Base-by-base conservation (phyloP, 2,329 filamentous ascomycete species). In the Penicillium sp. region DNA sequence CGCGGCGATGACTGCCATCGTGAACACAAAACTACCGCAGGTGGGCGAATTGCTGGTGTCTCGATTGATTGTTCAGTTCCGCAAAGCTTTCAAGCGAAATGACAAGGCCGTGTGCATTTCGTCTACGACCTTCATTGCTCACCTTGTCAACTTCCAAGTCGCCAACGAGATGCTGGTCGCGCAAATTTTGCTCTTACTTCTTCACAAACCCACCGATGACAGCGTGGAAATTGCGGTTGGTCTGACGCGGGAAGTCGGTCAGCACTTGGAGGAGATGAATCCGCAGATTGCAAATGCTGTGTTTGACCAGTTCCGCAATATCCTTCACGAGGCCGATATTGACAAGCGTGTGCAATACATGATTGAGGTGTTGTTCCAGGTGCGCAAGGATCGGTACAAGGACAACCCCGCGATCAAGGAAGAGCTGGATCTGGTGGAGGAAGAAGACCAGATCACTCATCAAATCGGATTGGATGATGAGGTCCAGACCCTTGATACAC, bases 331-430 rank as follows among this genome's bases (percentile, higher is more conserved):
- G 69, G 90, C 90, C 39, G 90, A 93, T 64, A 95, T 98, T 66
- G 91, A 97, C 66, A 96, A 95, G 76, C 81, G 93, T 55, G 90
- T 91, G n/a, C 93, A 98, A 72, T 98, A 97, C 71, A 95, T 95
- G 88, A 91, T 98, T 48, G 93, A 98, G 68, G 93, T 97, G 5
- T 73, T 98, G 38, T 98, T 98, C 67, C 90, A 98, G 72, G 86
- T 96, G 47, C 82, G 93, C 54, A 95, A 96, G 71, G 91, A 97
- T 71, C 86, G 86, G 61, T 98, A 95, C 76, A 95, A 95, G 74
- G 90, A 97, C 62, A 90, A 97, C 61, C 89, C 85, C 13, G 85
- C 90, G 0, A 76, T 97, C 60, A 90, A 84, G 67, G 90, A 96
- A 65, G 93, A 98, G 66, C 75, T 98, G 48, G 93, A 98, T 69